Conservation (phyloP, 345 rosid genomes). For the Aethionema arabicum region DNA sequence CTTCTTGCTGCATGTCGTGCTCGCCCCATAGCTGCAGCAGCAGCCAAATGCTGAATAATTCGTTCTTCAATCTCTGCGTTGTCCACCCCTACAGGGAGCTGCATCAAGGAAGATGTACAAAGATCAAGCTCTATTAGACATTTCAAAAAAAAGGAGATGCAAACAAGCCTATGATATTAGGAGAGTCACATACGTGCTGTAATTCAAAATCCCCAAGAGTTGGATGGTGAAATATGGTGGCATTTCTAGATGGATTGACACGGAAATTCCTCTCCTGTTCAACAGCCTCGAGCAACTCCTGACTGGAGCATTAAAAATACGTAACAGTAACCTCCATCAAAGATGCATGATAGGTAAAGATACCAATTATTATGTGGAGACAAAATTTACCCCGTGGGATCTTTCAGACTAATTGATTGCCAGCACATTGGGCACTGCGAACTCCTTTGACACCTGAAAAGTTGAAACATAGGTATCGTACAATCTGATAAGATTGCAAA, state of each 20-base stretch:
- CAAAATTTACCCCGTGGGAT: constrained; percentile 62
- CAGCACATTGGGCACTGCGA: constrained; percentile 99
- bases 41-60: constrained; percentile 91
- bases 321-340: constrained; percentile 4
- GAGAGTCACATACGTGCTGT: constrained; percentile 67
- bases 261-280: constrained; percentile 80
- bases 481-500: constrained; percentile 8
- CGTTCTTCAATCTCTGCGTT: constrained; percentile 93
- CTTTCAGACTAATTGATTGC: constrained; percentile 91
- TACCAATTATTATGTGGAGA: neutral
- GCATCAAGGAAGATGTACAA: constrained; percentile 31
- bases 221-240: constrained; percentile 92
- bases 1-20: constrained; percentile 76
- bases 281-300: constrained; percentile 89
- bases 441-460: constrained; percentile 91
- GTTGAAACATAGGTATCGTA: neutral
- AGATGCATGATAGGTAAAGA: neutral
- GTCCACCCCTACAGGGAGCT: constrained; percentile 76
- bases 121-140: constrained; percentile 5
- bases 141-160: constrained; percentile 9
- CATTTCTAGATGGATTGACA: constrained; percentile 69
- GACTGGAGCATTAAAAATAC: constrained; percentile 49
- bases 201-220: constrained; percentile 92
- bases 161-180: constrained; percentile 16
- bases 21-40: constrained; percentile 97